Conservation (phyloP, 148 eudicot species). For the Rheum nobile region DNA sequence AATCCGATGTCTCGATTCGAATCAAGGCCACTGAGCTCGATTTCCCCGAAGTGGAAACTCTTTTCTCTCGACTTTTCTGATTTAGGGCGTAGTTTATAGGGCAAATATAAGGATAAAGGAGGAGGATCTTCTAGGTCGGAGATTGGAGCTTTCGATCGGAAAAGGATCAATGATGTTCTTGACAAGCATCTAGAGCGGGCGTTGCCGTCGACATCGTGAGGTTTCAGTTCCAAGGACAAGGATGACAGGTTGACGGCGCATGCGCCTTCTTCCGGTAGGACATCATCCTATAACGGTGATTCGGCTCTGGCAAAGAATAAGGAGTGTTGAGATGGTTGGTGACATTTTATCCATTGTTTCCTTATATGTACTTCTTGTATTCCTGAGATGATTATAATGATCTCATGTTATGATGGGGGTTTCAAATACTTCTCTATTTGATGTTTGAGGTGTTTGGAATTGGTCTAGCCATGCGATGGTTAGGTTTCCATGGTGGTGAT, state of each 20-base stretch:
- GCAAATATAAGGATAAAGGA: background rate
- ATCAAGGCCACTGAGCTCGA: background rate
- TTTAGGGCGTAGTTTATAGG: background rate
- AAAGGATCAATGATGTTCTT: background rate
- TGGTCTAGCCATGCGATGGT: too few relatives aligned
- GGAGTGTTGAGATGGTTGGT: slow-evolving; percentile 12
- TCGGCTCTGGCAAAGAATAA: background rate
- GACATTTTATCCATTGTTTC: background rate
- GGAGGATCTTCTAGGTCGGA: slow-evolving; percentile 5
- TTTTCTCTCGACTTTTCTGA: background rate
- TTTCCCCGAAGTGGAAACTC: background rate
- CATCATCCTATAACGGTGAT: background rate
- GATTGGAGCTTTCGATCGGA: background rate
- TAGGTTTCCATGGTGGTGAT: too few relatives aligned
- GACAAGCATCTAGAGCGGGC: slow-evolving; percentile 3
- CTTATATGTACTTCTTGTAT: background rate
- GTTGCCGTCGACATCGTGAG: background rate
- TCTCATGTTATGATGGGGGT: background rate
- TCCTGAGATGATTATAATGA: background rate
- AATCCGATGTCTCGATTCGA: background rate
- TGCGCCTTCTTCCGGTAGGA: background rate
- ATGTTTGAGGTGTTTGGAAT: too few relatives aligned
- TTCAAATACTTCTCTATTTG: too few relatives aligned
- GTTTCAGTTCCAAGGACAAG: slow-evolving; percentile 1
- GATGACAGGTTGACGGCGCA: background rate